Conservation (phyloP, 768 basidiomycete species). For the Suillus luteus region DNA sequence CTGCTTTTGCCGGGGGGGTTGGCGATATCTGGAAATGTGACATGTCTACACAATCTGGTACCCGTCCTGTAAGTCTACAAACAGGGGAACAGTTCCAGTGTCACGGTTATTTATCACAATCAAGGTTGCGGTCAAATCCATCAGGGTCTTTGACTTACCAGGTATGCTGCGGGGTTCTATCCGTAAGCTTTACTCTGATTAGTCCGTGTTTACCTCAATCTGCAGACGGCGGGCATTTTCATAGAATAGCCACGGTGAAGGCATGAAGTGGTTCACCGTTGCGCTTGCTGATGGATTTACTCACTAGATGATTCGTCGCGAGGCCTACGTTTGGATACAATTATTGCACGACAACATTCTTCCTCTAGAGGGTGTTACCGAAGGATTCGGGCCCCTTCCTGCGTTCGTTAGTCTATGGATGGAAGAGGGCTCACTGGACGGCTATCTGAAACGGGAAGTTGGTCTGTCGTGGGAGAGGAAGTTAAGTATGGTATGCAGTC, state of each 20-base stretch:
- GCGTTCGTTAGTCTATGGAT: constrained; percentile 28
- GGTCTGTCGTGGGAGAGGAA: background rate
- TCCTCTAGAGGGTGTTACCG: constrained; percentile 30
- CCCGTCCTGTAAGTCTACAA: background rate
- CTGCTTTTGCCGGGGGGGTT: background rate
- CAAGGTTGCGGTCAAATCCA: constrained; percentile 12
- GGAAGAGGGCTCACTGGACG: constrained; percentile 30
- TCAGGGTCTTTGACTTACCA: background rate
- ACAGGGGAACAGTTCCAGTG: background rate
- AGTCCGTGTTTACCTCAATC: too few species aligned
- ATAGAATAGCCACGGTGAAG: too few species aligned
- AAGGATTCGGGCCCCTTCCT: constrained; percentile 13
- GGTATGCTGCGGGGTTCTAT: background rate
- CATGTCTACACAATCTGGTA: background rate
- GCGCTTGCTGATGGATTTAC: background rate
- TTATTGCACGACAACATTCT: constrained; percentile 32
- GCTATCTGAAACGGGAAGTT: constrained; percentile 27
- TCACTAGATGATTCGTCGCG: constrained; percentile 28
- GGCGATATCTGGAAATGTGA: constrained; percentile 15
- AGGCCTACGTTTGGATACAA: constrained; percentile 34
- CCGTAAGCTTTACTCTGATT: background rate
- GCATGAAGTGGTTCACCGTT: background rate
- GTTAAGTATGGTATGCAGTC: background rate
- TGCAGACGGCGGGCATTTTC: too few species aligned
- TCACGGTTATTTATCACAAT: background rate